Evolutionary conservation across 805 yeast genomes (phyloP), one percentile per base, ranked within the genome.

Genomic region (Candida ulmi): DNA sequence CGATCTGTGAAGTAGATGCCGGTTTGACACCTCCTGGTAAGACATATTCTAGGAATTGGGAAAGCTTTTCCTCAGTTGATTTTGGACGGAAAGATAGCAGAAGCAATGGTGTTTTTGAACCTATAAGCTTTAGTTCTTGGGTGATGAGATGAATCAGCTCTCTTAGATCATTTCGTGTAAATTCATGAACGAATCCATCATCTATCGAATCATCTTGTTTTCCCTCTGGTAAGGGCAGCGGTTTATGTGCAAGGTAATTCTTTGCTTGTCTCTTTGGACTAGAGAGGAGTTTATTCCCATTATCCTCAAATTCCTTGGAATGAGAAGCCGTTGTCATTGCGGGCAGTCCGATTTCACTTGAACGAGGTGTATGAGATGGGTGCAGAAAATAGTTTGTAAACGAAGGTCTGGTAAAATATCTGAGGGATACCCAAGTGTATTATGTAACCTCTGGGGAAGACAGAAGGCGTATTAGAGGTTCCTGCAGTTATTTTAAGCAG

Each of bases 41-140:
- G 2, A 86, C 65, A 5, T 62, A 60, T 35, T 72, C 71, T 18
- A 88, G 57, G 37, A 86, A 78, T 18, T 59, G 55, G 36, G 80
- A 72, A 21, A 88, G 65, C 35, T 74, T 78, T 31, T 66, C 62
- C 52, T 83, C 88, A 37, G 76, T 74, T 39, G 77, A 74, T 44
- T 78, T 77, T 1, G 90, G 83, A 39, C 95, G 63, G 62, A 82
- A 86, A 1, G 96, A 93, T 28, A 88, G 68, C 48, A 88, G 68
- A 2, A 88, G 58, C 39, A 80, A 80, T 7, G 95, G 95, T 0
- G 86, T 74, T 50, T 80, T 76, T 2, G 84, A 65, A 21, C 90
- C 93, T 41, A 79, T 70, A 9, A 65, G 65, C 55, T 88, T 88
- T 45, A 88, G 60, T 44, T 83, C 88, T 5, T 75, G 74, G 0